Conservation (phyloP, 345 rosid species). For the Eucalyptus erythrocorys region DNA sequence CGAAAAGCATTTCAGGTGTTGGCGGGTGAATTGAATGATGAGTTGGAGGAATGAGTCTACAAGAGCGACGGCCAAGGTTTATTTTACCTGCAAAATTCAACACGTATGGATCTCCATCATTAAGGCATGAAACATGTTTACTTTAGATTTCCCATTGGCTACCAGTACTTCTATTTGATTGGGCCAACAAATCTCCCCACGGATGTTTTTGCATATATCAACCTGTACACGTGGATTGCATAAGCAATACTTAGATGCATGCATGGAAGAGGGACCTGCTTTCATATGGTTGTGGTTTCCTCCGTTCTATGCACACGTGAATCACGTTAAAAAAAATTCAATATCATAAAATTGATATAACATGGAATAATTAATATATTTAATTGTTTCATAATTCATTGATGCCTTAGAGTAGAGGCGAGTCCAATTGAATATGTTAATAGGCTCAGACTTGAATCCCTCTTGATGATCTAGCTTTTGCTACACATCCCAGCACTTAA, state of each 20-base stretch:
- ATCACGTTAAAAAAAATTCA: neutral
- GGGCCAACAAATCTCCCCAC: neutral
- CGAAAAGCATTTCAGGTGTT: neutral
- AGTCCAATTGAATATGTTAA: neutral
- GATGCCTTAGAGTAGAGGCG: neutral
- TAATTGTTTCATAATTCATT: neutral
- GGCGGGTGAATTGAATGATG: neutral
- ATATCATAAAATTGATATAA: neutral
- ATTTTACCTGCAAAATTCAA: neutral
- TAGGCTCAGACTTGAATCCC: neutral
- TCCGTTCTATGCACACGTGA: neutral
- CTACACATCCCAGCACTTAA: neutral
- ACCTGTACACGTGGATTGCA: neutral
- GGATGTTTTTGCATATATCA: neutral
- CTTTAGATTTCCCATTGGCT: neutral
- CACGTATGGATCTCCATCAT: neutral
- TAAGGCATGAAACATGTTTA: neutral
- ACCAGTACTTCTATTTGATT: neutral
- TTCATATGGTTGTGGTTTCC: neutral
- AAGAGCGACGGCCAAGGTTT: neutral
- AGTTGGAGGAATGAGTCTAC: neutral
- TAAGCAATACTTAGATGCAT: neutral
- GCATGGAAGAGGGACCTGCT: neutral
- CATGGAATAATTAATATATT: neutral
- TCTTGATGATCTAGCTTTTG: neutral